A percentile compares a stretch with the other conserved stretches of the same genome.
Conservation (phyloP, 1,139 yeast genomes). For the Debaryomycetaceae sp. region DNA sequence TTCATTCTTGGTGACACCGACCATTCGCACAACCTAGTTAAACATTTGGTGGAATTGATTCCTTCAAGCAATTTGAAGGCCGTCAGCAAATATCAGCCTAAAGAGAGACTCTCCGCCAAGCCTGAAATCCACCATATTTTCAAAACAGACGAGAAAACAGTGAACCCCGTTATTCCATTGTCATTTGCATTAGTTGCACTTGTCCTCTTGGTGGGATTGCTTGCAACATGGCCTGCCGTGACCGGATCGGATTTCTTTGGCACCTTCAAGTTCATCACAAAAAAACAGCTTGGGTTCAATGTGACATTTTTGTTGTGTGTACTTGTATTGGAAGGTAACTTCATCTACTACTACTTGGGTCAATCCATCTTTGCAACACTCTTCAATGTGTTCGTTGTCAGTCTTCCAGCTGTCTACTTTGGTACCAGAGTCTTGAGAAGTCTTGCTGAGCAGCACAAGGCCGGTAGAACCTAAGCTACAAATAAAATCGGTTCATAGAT, state of each 20-base stretch:
- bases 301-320: slow-evolving; percentile 52
- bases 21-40: slow-evolving; percentile 19
- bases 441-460: slow-evolving; percentile 32
- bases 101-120: slow-evolving; percentile 41
- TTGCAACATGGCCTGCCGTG: slow-evolving; percentile 45
- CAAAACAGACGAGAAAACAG: slow-evolving; percentile 52
- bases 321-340: slow-evolving; percentile 58
- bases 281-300: slow-evolving; percentile 30
- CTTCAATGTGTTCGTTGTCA: slow-evolving; percentile 46
- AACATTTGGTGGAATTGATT: slow-evolving; percentile 29
- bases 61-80: slow-evolving; percentile 29
- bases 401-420: slow-evolving; percentile 55
- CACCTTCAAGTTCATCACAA: slow-evolving; percentile 24
- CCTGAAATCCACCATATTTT: slow-evolving; percentile 74
- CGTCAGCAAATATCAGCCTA: slow-evolving; percentile 26
- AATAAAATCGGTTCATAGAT: slow-evolving; percentile 1
- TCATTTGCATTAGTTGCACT: slow-evolving; percentile 48
- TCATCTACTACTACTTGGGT: slow-evolving; percentile 67
- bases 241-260: slow-evolving; percentile 45
- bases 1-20: slow-evolving; percentile 31
- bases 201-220: slow-evolving; percentile 37
- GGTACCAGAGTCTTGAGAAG: slow-evolving; percentile 61
- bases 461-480: slow-evolving; percentile 21
- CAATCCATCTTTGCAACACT: slow-evolving; percentile 71
- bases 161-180: slow-evolving; percentile 52